These are phyloP conservation scores for Fraxinus anomala DNA, from an alignment of 257 asterid species.

Conservation along the genomic window DNA sequence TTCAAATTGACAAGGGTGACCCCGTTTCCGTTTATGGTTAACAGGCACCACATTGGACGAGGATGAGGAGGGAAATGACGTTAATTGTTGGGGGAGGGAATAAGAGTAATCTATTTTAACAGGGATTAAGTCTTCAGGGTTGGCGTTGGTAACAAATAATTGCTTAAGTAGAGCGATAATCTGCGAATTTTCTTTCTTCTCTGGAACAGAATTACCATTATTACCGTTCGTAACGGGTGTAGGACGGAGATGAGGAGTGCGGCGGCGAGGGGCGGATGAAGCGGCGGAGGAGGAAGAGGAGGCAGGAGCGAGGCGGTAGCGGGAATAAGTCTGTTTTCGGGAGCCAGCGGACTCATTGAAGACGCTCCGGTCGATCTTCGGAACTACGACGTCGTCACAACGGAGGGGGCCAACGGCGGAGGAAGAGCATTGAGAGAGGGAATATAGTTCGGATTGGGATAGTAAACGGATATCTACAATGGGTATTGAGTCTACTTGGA, in stretches of 20 bases:
- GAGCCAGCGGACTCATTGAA: conserved; percentile 92
- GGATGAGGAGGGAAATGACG: conserved; percentile 11
- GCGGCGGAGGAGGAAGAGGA: conserved; percentile 38
- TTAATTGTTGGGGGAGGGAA: conserved; percentile 20
- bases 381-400: conserved; percentile 66
- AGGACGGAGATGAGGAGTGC: conserved; percentile 68
- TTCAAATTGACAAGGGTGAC: conserved; percentile 43
- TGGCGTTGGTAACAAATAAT: conserved; percentile 45
- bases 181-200: conserved; percentile 45
- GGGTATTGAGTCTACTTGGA: conserved; percentile 52
- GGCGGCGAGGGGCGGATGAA: conserved; percentile 54
- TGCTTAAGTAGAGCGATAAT: conserved; percentile 58
- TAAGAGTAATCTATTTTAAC: conserved; percentile 50
- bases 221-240: conserved; percentile 14
- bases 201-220: conserved; percentile 43
- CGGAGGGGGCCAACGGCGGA: conserved; percentile 52
- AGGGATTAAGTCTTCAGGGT: conserved; percentile 42
- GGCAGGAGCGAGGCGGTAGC: conserved; percentile 80
- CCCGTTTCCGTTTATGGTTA: conserved; percentile 60
- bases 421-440: conserved; percentile 70
- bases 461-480: conserved; percentile 66
- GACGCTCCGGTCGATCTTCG: conserved; percentile 77
- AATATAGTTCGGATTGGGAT: conserved; percentile 73
- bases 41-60: conserved; percentile 29
- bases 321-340: conserved; percentile 82